Evolutionary conservation across 2,329 filamentous ascomycete genomes (phyloP), one percentile per base, ranked within the genome.

Genomic region (Fusarium dimerum): DNA sequence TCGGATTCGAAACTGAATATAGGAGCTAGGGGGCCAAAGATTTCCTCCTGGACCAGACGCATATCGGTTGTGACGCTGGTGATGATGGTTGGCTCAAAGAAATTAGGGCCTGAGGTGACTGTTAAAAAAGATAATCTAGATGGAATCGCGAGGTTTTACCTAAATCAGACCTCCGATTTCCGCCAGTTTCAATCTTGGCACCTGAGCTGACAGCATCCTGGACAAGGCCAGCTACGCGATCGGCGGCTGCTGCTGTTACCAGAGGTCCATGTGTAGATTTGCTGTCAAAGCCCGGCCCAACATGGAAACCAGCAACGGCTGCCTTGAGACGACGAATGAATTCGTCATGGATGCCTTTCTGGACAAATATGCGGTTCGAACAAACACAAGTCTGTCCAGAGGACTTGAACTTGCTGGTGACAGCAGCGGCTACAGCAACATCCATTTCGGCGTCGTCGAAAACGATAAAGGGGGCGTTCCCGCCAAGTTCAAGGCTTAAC

Each of bases 371-470:
- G 16, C 89, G 79, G 73, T 93, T 92, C 6, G 88, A 87, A 66
- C 87, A 90, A 13, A 96, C 91, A 69, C 92, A 97, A 0, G 92
- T 96, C 77, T 97, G 92, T 34, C 92, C 92, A 0, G 89, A 92
- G 26, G 85, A 88, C 51, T 92, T 87, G 83, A 96, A 96, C 72
- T 96, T 97, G 66, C 83, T 89, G 17, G 85, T 75, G 47, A 96
- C 81, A 36, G 89, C 75, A 67, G 57, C 78, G 73, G 47, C 73
- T 55, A 91, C 85, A 2, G 88, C 88, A 10, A 73, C 70, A 43
- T 90, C 86, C 11, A 91, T 73, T 64, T 91, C 85, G 12, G 87
- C 83, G 63, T 90, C 88, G 61, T 90, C 86, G 63, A 90, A 91
- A 36, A 91, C 86, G 56, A 91, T 90, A 70, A 90, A 90, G 1